Evolutionary conservation across 164 flowering plant genomes (phyloP).

Genomic region (Kalanchoe fedtschenkoi): DNA sequence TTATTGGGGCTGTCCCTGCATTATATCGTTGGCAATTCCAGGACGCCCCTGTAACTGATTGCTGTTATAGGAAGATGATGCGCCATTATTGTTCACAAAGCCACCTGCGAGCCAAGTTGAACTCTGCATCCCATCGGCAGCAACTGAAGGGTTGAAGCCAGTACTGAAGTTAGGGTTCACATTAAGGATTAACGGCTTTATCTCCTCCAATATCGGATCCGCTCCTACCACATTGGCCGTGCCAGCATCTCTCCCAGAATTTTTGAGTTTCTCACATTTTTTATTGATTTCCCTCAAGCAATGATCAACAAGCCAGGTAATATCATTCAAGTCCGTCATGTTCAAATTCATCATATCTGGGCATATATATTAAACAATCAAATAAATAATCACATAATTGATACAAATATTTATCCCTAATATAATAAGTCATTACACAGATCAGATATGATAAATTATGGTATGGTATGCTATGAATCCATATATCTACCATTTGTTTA

Average conservation of each 20-base stretch:
- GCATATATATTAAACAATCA: too few relatives aligned
- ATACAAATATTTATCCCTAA: background rate
- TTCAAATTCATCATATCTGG: constrained; percentile 7
- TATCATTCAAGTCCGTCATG: constrained; percentile 31
- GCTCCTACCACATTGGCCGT: background rate
- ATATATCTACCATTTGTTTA: constrained; percentile 10
- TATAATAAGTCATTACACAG: background rate
- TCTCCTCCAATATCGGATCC: background rate
- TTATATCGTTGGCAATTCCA: background rate
- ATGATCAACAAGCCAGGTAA: constrained; percentile 37
- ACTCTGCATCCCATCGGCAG: background rate
- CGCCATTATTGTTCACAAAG: background rate
- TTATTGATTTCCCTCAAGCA: constrained; percentile 25
- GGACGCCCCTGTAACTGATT: background rate
- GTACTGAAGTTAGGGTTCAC: background rate
- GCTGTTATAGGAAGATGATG: too few relatives aligned
- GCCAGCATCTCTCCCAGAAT: background rate
- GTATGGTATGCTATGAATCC: too few relatives aligned
- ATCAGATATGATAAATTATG: background rate
- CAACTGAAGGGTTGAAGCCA: background rate
- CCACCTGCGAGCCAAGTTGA: background rate
- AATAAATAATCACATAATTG: background rate
- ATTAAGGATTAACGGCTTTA: background rate
- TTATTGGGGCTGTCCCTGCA: background rate
- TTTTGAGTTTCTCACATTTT: constrained; percentile 14